These are phyloP conservation scores for Glycine latifolia DNA, from an alignment of 306 rosid species.

Conservation along the genomic window DNA sequence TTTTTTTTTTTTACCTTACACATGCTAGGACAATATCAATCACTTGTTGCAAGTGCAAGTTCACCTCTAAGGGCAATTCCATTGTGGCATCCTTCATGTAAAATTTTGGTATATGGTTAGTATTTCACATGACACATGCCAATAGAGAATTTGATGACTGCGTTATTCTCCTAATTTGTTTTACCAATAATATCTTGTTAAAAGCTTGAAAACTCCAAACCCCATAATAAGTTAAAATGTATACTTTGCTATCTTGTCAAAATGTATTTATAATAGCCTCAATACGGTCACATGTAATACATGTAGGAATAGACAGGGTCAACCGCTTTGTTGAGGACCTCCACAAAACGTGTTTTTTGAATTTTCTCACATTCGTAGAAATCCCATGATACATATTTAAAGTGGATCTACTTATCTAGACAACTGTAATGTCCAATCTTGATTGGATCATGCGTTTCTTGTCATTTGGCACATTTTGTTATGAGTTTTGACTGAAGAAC, in stretches of 20 bases:
- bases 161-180: neutral
- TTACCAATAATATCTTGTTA: neutral
- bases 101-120: neutral
- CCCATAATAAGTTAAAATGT: no score
- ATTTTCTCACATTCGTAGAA: no score
- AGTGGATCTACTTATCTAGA: neutral
- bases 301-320: no score
- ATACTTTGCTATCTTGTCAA: no score
- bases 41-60: neutral
- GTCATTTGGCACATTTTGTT: neutral
- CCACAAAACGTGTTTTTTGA: no score
- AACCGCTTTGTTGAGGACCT: no score
- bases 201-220: neutral
- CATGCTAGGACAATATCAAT: neutral
- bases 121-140: neutral
- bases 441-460: neutral
- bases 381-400: no score
- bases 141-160: neutral
- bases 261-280: no score
- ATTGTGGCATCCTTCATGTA: neutral
- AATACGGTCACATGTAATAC: no score
- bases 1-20: no score
- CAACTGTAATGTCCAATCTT: neutral
- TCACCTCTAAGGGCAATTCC: no score
- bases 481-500: neutral